phyloP scores from a whole-genome alignment of 495 filamentous ascomycete genomes.

The Aspergillus diversus region DNA sequence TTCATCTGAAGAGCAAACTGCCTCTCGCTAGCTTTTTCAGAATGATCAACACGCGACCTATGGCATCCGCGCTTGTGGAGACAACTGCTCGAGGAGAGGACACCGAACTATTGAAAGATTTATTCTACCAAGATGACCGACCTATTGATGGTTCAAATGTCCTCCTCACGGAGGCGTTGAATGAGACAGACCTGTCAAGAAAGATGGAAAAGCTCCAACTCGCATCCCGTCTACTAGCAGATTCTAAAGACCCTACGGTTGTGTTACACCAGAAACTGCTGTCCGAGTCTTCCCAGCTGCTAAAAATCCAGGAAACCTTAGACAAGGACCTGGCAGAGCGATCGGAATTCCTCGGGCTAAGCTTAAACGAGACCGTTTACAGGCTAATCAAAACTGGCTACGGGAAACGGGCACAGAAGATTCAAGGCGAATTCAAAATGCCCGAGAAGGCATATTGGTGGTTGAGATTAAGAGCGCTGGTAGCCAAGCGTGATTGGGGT shows the following conservation, averaged over 20 bases:
- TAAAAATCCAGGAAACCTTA: conserved; percentile 82
- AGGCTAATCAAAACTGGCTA: conserved; percentile 76
- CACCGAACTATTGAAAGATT: conserved; percentile 83
- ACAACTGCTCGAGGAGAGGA: conserved; percentile 77
- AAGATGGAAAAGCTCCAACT: conserved; percentile 83
- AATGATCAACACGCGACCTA: conserved; percentile 82
- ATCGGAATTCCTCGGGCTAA: conserved; percentile 75
- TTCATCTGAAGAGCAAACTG: conserved; percentile 87
- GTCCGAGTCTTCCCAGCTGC: conserved; percentile 73
- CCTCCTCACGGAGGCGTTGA: conserved; percentile 78
- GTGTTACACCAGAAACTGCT: conserved; percentile 73
- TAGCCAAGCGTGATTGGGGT: conserved; percentile 85
- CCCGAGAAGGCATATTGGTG: conserved; percentile 89
- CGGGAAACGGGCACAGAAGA: conserved; percentile 76
- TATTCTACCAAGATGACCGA: conserved; percentile 97
- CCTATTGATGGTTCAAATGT: conserved; percentile 87
- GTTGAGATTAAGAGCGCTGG: conserved; percentile 85
- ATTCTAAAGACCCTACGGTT: conserved; percentile 73
- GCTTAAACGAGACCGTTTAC: conserved; percentile 88
- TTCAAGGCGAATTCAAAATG: conserved; percentile 90
- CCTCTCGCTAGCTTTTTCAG: conserved; percentile 92
- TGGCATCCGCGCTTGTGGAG: conserved; percentile 88
- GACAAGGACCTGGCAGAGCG: conserved; percentile 74
- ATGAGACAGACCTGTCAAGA: conserved; percentile 62
- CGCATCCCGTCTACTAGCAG: conserved; percentile 77